Conservation (phyloP, 2,329 filamentous ascomycete genomes). For the Trichoderma hamatum region DNA sequence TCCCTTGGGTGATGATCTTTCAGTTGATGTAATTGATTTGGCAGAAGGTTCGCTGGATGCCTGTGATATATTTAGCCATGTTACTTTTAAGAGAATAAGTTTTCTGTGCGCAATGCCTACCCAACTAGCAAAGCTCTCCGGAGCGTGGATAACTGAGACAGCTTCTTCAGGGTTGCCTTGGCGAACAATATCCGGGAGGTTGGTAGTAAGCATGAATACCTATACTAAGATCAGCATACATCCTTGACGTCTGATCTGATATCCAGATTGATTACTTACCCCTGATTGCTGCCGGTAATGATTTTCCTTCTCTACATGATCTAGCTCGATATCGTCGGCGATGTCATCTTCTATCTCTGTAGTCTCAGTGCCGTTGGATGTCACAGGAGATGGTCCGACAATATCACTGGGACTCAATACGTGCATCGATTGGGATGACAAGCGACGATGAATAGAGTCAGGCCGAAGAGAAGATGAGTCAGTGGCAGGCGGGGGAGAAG, state of each 20-base stretch:
- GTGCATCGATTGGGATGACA: constrained; percentile 57
- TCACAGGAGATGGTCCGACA: constrained; percentile 81
- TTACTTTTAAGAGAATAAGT: not conserved
- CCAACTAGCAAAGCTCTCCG: constrained; percentile 79
- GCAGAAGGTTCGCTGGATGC: constrained; percentile 46
- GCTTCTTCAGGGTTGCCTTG: constrained; percentile 72
- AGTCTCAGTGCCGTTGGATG: constrained; percentile 79
- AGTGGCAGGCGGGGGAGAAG: constrained; percentile 41
- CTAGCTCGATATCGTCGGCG: constrained; percentile 59
- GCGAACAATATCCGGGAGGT: constrained; percentile 60
- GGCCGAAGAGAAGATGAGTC: constrained; percentile 57
- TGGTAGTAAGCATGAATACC: constrained; percentile 59
- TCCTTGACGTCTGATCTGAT: not conserved
- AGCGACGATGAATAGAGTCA: constrained; percentile 50
- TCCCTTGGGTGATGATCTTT: constrained; percentile 44
- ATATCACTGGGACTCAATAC: constrained; percentile 67
- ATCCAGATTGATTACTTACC: constrained; percentile 31
- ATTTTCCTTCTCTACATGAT: constrained; percentile 29
- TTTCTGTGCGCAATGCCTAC: constrained; percentile 51
- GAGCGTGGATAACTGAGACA: constrained; percentile 88
- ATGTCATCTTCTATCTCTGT: constrained; percentile 84
- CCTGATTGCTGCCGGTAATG: constrained; percentile 35
- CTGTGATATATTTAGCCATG: constrained; percentile 40
- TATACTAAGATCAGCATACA: constrained; percentile 35
- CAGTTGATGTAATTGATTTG: constrained; percentile 41